Percentiles rank a stretch among this genome's conserved stretches.
Evolutionary conservation across 225 moss, liverwort and hornwort genomes (phyloP).

Genomic region (Marchantia polymorpha): DNA sequence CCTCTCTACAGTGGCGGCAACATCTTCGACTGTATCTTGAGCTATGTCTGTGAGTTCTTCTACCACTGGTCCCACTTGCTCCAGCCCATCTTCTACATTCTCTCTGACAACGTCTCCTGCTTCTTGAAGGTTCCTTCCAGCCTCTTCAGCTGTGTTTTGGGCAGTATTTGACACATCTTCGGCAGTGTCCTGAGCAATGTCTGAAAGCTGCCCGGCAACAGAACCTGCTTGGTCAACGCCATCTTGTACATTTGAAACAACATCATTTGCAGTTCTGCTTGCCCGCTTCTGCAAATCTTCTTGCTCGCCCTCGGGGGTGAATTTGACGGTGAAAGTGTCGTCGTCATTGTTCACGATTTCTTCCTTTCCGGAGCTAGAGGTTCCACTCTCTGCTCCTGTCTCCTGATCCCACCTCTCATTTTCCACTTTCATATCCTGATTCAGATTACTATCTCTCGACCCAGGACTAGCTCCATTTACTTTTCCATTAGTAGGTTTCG

Average conservation of each 20-base stretch:
- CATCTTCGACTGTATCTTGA: constrained; percentile 48
- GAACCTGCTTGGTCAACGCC: constrained; percentile 2
- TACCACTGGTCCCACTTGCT: constrained; percentile 45
- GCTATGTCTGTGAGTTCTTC: constrained; percentile 55
- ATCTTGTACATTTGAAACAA: constrained; percentile 11
- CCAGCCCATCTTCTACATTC: constrained; percentile 51
- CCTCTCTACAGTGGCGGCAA: constrained; percentile 40
- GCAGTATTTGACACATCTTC: constrained; percentile 29
- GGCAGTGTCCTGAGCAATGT: constrained; percentile 43
- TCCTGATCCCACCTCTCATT: constrained; percentile 33
- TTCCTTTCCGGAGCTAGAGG: constrained; percentile 15
- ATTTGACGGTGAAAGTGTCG: constrained; percentile 33
- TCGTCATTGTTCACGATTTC: constrained; percentile 39
- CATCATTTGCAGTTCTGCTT: neutral
- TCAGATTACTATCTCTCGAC: neutral
- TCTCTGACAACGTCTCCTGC: constrained; percentile 33
- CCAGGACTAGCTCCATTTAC: neutral
- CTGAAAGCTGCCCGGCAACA: constrained; percentile 25
- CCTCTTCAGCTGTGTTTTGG: constrained; percentile 32
- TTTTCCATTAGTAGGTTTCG: neutral
- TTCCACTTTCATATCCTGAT: constrained; percentile 1
- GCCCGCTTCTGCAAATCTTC: neutral
- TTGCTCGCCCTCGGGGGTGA: constrained; percentile 22
- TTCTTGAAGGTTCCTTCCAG: constrained; percentile 33
- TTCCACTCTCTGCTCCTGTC: neutral